Base-by-base conservation (phyloP, 345 rosid species). In the Zanthoxylum bungeanum region DNA sequence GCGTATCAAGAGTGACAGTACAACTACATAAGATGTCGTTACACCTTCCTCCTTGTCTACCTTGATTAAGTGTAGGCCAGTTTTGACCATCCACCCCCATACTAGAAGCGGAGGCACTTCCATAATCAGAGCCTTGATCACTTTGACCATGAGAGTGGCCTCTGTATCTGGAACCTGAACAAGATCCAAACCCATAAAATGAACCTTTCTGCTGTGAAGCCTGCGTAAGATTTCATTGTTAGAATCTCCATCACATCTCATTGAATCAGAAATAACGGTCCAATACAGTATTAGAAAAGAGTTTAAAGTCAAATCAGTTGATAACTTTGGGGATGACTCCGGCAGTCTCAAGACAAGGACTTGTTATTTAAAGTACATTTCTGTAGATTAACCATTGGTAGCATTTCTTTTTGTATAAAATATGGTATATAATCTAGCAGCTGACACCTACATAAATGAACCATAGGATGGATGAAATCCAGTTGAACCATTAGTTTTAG, bases 51-150 rank as follows among this genome's bases (percentile, higher is more conserved):
- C 73, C 78, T 44, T 59, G 83, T 76, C 78, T 80, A 50, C 79
- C 79, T 76, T 85, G 91, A 75, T 75, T 82, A 69, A 78, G 80
- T 6, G 84, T 67, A 56, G 84, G 78, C 85, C 84, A 83, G 74
- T 69, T 82, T 71, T 69, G 81, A 76, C 85, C 79, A 66, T 61
- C 75, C 59, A 62, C 57, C 60, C 80, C 82, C 65, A 76, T 63
- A 73, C 70, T 61, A 60, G 81, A 69, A 42, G 68, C 34, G 74
- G 78, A 79, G 34, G 77, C 70, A 67, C 73, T 70, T 25, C 79
- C 83, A 76, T 77, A 81, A 64, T 75, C 75, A 76, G 81, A 78
- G 72, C 60, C 73, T 44, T 30, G 76, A 73, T 78, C 81, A 58
- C 61, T 68, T 66, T 10, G 82, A 60, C 57, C 47, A 70, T 68